Evolutionary conservation across 192 early-diverging fungal species (phyloP).

Genomic region (Coemansia sp.): DNA sequence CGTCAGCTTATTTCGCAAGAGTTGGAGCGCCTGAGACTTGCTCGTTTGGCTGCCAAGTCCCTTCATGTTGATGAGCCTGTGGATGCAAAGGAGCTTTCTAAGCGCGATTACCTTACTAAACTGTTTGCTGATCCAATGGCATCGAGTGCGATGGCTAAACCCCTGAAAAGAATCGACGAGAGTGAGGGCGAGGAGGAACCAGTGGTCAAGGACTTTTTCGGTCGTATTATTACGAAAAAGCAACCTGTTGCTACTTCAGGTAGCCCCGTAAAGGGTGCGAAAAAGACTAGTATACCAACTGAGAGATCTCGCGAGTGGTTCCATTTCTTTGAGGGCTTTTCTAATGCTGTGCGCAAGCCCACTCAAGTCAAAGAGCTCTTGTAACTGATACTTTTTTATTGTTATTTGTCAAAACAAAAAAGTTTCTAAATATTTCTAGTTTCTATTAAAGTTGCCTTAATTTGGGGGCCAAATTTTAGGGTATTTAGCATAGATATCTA

Average conservation of each 20-base stretch:
- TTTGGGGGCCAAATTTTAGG: too few species aligned
- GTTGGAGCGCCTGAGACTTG: slow-evolving; percentile 47
- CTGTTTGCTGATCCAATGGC: slow-evolving; percentile 42
- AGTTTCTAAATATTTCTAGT: too few species aligned
- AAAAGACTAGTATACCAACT: slow-evolving; percentile 9
- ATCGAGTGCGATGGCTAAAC: background rate
- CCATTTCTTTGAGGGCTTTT: slow-evolving; percentile 88
- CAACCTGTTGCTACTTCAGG: background rate
- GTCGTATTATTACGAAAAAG: slow-evolving; percentile 60
- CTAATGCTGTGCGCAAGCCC: slow-evolving; percentile 85
- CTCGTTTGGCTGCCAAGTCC: background rate
- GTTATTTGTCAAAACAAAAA: too few species aligned
- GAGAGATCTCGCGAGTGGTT: slow-evolving; percentile 58
- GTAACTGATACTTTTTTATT: slow-evolving; percentile 14
- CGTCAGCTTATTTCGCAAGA: slow-evolving; percentile 83
- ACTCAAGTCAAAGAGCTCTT: slow-evolving; percentile 69
- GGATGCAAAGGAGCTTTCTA: slow-evolving; percentile 21
- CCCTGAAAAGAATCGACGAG: background rate
- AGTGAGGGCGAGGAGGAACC: background rate
- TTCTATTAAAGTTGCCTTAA: too few species aligned
- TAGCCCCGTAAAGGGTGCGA: slow-evolving; percentile 14
- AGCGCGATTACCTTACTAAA: slow-evolving; percentile 28
- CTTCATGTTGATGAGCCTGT: slow-evolving; percentile 13
- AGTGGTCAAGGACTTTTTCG: slow-evolving; percentile 75
- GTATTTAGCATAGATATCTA: too few species aligned